These are phyloP conservation scores for Lagerstroemia speciosa DNA, from an alignment of 345 rosid genomes.

Conservation along the genomic window DNA sequence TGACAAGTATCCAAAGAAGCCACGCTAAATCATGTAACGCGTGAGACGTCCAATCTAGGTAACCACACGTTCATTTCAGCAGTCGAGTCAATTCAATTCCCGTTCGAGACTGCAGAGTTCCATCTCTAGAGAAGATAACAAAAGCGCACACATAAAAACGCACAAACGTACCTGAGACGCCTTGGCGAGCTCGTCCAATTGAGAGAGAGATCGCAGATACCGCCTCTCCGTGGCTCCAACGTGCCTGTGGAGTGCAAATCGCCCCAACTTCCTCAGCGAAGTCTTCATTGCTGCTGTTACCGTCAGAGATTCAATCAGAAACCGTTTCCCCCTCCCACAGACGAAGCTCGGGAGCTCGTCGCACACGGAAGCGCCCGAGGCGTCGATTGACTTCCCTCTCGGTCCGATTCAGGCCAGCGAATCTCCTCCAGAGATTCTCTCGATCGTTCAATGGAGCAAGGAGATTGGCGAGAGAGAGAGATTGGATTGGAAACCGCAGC, in stretches of 20 bases:
- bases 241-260: slow-evolving; percentile 43
- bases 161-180: slow-evolving; percentile 70
- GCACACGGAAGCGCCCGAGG: too few relatives aligned
- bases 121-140: too few relatives aligned
- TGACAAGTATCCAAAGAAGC: background rate
- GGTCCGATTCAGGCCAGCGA: background rate
- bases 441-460: background rate
- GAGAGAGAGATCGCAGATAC: slow-evolving; percentile 35
- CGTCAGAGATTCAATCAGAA: too few relatives aligned
- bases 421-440: background rate
- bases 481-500: too few relatives aligned
- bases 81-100: background rate
- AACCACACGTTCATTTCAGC: background rate
- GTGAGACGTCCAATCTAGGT: background rate
- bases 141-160: too few relatives aligned
- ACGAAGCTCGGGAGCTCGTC: too few relatives aligned
- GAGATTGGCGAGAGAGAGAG: too few relatives aligned
- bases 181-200: slow-evolving; percentile 58
- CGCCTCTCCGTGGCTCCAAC: slow-evolving; percentile 33
- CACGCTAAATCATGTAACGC: background rate
- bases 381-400: background rate
- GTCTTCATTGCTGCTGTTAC: slow-evolving; percentile 17
- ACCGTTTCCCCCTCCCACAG: too few relatives aligned
- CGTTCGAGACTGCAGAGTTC: background rate
- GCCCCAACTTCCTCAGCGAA: slow-evolving; percentile 63